Base-by-base conservation (phyloP, 257 asterid species). In the Solanum appendiculatum region DNA sequence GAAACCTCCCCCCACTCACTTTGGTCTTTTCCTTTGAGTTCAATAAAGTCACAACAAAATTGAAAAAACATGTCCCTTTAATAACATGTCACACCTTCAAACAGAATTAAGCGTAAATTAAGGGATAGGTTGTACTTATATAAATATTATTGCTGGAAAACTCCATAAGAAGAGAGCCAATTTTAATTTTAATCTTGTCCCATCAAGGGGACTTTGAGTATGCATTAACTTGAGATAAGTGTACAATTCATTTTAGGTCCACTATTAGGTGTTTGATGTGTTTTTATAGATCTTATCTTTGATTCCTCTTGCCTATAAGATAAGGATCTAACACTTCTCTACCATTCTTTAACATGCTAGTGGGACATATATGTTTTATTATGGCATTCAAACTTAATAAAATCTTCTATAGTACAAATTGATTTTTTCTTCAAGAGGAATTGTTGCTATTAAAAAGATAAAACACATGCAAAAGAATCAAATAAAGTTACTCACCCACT, bases 231-330 rank as follows among this genome's bases (percentile, higher is more conserved):
- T 63, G 77, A 84, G 77, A 60, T 78, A 78, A 78, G 39, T 78
- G 78, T 70, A 8, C 44, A 77, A 14, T 78, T 78, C 84, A 44
- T 78, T 15, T 78, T 78, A 77, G 84, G 84, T 83, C 86, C 74
- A 83, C 54, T 23, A 60, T 34, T 27, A 21, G 77, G 84, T 69
- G 63, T 77, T 60, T 83, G 86, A 83, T 83, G 75, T 83, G 75
- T 36, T 21, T 66, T 40, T 66, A 37, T 7, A 37, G 20, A 83
- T 83, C 86, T 60, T 60, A 83, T 83, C 86, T n/a, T 83, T 60
- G 86, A 83, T 60, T 83, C 86, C 60, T 34, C 77, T 83, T 83
- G 86, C 74, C 74, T 83, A 60, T 46, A 83, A 83, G 86, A 83
- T 83, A 83, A 83, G 86, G 58, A 56, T 15, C 42, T 31, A 23